Percentiles rank a stretch among this genome's conserved stretches.
These are phyloP conservation scores for Daldinia sp. DNA, from an alignment of 2,329 filamentous ascomycete genomes.

Conservation along the genomic window DNA sequence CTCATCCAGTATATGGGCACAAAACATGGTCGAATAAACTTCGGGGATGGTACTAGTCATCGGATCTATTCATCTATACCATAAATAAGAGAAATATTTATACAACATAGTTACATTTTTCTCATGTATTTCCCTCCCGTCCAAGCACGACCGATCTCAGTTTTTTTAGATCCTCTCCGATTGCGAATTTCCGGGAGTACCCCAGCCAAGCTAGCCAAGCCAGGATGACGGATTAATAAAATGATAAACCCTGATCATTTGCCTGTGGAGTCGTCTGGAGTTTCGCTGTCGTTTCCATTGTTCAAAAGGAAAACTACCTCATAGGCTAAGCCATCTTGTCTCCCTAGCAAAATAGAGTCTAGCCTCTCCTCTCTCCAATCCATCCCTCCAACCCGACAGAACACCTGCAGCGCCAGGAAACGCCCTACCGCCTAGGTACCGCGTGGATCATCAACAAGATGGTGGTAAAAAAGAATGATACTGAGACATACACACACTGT, in stretches of 20 bases:
- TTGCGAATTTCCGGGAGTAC: slow-evolving; percentile 44
- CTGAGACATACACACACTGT: slow-evolving; percentile 33
- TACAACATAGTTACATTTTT: slow-evolving; percentile 3
- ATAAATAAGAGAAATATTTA: neutral
- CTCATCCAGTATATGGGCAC: slow-evolving; percentile 6
- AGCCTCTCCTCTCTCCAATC: slow-evolving; percentile 41
- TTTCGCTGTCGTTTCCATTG: slow-evolving; percentile 49
- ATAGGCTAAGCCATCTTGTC: slow-evolving; percentile 47
- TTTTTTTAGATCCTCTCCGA: slow-evolving; percentile 41
- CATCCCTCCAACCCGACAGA: slow-evolving; percentile 39
- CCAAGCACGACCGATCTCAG: slow-evolving; percentile 42
- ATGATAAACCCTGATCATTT: slow-evolving; percentile 38
- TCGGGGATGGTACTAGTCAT: neutral
- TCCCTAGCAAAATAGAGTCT: slow-evolving; percentile 46
- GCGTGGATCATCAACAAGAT: slow-evolving; percentile 44
- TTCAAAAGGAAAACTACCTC: slow-evolving; percentile 42
- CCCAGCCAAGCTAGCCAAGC: slow-evolving; percentile 42
- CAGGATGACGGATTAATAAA: slow-evolving; percentile 42
- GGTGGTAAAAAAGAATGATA: slow-evolving; percentile 18
- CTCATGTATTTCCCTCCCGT: slow-evolving; percentile 8
- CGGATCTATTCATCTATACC: neutral
- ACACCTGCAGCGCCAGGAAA: slow-evolving; percentile 46
- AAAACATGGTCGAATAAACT: neutral
- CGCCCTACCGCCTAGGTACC: slow-evolving; percentile 43
- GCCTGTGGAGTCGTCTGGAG: slow-evolving; percentile 47